phyloP scores from a whole-genome alignment of 2,329 filamentous ascomycete species.

The Xylariaceae sp. region DNA sequence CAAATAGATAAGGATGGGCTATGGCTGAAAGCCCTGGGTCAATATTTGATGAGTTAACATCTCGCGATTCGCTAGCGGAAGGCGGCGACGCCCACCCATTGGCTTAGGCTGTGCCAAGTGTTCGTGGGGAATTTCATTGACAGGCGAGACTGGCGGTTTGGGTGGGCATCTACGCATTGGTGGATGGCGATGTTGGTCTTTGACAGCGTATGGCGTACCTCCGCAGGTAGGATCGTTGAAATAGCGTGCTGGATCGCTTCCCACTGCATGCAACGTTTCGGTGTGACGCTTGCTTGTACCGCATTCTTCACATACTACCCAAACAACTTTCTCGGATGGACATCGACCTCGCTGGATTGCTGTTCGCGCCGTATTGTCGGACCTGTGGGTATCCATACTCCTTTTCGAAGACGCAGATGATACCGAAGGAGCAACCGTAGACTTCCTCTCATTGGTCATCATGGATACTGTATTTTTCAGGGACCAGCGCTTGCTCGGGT shows the following conservation, averaged over 20 bases:
- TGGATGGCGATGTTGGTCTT: slow-evolving; percentile 13
- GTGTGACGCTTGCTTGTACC: slow-evolving; percentile 24
- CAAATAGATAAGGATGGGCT: too few relatives aligned
- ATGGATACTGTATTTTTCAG: slow-evolving; percentile 20
- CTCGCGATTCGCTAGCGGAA: slow-evolving; percentile 25
- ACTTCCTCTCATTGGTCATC: slow-evolving; percentile 11
- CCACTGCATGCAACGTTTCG: slow-evolving; percentile 13
- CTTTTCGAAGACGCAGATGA: slow-evolving; percentile 21
- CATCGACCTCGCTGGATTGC: slow-evolving; percentile 18
- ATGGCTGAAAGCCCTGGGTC: slow-evolving; percentile 19
- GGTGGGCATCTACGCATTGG: not conserved
- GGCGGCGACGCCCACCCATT: slow-evolving; percentile 20
- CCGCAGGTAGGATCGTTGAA: slow-evolving; percentile 25
- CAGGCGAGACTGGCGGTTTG: slow-evolving; percentile 2
- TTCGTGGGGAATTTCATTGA: not conserved
- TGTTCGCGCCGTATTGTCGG: slow-evolving; percentile 18
- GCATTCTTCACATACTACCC: slow-evolving; percentile 30
- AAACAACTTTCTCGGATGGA: slow-evolving; percentile 24
- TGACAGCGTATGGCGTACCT: slow-evolving; percentile 3
- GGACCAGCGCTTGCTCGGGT: slow-evolving; percentile 29
- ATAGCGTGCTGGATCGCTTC: slow-evolving; percentile 27
- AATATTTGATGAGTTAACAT: slow-evolving; percentile 28
- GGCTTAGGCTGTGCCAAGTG: slow-evolving; percentile 10
- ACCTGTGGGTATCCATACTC: slow-evolving; percentile 18
- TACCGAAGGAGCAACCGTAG: slow-evolving; percentile 19